A percentile compares a stretch with the other conserved stretches of the same genome.
Conservation (phyloP, 768 basidiomycete genomes). For the Mycena metata region DNA sequence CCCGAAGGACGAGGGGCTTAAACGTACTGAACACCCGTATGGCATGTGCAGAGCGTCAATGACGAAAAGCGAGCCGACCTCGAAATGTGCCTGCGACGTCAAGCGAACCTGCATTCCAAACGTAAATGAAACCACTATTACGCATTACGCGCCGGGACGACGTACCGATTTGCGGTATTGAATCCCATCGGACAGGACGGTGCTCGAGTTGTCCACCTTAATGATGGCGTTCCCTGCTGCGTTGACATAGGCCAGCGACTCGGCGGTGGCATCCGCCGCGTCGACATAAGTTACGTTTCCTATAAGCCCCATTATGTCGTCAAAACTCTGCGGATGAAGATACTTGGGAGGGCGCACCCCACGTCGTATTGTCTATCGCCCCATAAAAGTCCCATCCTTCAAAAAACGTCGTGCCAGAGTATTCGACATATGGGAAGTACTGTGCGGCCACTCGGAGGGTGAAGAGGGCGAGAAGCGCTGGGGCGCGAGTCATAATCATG, state of each 20-base stretch:
- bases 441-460: conserved; percentile 14
- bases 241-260: conserved; percentile 72
- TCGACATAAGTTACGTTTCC: conserved; percentile 77
- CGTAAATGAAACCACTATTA: neutral
- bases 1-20: neutral
- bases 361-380: conserved; percentile 37
- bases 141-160: neutral
- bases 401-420: conserved; percentile 35
- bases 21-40: conserved; percentile 62
- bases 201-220: conserved; percentile 76
- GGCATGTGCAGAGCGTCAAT: conserved; percentile 63
- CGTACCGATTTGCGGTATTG: conserved; percentile 37
- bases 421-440: conserved; percentile 31
- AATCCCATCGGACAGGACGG: conserved; percentile 21
- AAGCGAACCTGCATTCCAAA: conserved; percentile 16
- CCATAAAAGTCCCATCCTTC: conserved; percentile 38
- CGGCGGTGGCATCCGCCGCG: conserved; percentile 57
- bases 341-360: conserved; percentile 33
- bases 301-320: conserved; percentile 36
- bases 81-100: conserved; percentile 51
- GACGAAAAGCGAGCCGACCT: conserved; percentile 59
- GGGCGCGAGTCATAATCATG: conserved; percentile 7
- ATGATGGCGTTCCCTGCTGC: conserved; percentile 74
- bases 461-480: neutral
- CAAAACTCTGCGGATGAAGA: neutral